phyloP scores from a whole-genome alignment of 1,139 yeast species.

The Sugiyamaella castrensis region DNA sequence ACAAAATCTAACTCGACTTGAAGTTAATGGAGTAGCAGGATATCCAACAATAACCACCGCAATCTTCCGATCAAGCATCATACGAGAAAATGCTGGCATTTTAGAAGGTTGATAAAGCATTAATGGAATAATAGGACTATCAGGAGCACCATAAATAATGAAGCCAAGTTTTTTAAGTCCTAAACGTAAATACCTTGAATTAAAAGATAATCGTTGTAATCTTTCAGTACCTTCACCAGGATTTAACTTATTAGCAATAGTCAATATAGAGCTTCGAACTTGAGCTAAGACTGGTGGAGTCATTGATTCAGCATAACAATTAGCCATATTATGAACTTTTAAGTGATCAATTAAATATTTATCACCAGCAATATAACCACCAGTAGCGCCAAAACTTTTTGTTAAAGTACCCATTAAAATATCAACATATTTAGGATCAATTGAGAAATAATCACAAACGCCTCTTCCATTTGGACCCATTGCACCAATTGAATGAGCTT shows the following conservation, averaged over 20 bases:
- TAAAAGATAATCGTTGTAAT: slow-evolving; percentile 88
- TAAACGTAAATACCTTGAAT: slow-evolving; percentile 84
- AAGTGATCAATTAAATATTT: slow-evolving; percentile 67
- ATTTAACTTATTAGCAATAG: slow-evolving; percentile 74
- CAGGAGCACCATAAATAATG: slow-evolving; percentile 92
- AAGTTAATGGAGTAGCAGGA: slow-evolving; percentile 92
- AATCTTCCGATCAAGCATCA: slow-evolving; percentile 71
- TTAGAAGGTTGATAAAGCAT: slow-evolving; percentile 85
- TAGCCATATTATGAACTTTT: slow-evolving; percentile 69
- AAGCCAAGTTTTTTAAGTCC: slow-evolving; percentile 92
- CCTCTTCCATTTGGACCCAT: slow-evolving; percentile 93
- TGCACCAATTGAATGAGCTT: slow-evolving; percentile 98
- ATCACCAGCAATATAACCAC: slow-evolving; percentile 88
- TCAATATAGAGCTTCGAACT: slow-evolving; percentile 72
- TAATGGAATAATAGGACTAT: slow-evolving; percentile 92
- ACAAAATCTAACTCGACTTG: slow-evolving; percentile 90
- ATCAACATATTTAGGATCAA: slow-evolving; percentile 74
- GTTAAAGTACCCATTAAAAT: slow-evolving; percentile 96
- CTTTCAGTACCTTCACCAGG: slow-evolving; percentile 96
- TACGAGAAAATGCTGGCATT: slow-evolving; percentile 89
- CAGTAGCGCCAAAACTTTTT: slow-evolving; percentile 97
- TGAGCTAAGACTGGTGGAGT: slow-evolving; percentile 92
- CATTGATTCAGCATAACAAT: slow-evolving; percentile 76
- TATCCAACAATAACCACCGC: slow-evolving; percentile 97
- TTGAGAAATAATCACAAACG: slow-evolving; percentile 86